A percentile compares a stretch with the other conserved stretches of the same genome.
Evolutionary conservation across 257 asterid genomes (phyloP).

Genomic region (Fraxinus pennsylvanica): DNA sequence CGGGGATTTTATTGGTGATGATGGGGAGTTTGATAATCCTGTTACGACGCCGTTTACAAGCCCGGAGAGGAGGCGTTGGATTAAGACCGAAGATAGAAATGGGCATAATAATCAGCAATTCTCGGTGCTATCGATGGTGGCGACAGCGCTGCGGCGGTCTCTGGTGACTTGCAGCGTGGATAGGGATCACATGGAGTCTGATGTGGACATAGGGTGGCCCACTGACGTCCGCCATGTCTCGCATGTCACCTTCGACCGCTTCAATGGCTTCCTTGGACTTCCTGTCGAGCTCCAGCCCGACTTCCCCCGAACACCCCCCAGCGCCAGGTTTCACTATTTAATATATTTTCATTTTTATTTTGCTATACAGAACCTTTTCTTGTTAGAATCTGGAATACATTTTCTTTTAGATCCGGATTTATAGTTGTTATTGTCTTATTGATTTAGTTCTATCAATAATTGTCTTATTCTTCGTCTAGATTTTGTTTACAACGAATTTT

Average conservation of each 20-base stretch:
- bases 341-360: neutral
- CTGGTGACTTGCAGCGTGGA: conserved; percentile 72
- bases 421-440: neutral
- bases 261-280: conserved; percentile 73
- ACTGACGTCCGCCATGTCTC: conserved; percentile 80
- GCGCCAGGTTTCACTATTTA: conserved; percentile 60
- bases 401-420: neutral
- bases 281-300: conserved; percentile 72
- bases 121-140: conserved; percentile 54
- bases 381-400: neutral
- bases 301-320: conserved; percentile 68
- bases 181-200: conserved; percentile 42
- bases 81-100: neutral
- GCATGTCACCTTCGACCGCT: conserved; percentile 85
- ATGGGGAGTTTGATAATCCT: conserved; percentile 33
- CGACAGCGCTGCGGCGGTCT: conserved; percentile 67
- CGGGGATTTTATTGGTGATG: conserved; percentile 31
- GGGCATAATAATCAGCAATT: conserved; percentile 31
- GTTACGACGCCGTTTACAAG: conserved; percentile 46
- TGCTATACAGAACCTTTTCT: neutral
- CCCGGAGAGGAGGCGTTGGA: conserved; percentile 18
- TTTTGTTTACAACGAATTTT: neutral
- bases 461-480: neutral
- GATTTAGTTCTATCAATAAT: neutral
- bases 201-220: conserved; percentile 77